Evolutionary conservation across 208 protist species (phyloP), one percentile per base, ranked within the genome.

Genomic region (Crithidia mellificae): DNA sequence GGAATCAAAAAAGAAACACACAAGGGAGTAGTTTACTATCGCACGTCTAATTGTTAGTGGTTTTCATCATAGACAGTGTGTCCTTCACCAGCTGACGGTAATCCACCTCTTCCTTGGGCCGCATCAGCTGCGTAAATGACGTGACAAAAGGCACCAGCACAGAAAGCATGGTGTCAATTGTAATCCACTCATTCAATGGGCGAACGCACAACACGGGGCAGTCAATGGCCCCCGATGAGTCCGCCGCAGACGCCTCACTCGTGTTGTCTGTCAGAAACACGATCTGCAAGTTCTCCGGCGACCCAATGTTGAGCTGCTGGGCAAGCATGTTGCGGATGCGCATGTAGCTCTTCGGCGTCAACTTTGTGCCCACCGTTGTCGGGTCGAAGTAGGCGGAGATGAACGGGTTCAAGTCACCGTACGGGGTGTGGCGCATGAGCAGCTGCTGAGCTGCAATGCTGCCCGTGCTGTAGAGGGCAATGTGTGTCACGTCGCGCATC

Each of bases 391-490:
- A 88, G 12, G 77, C 87, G n/a, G 51, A 32, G 14, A 97, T 71
- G 53, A 82, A 83, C 7, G 83, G 77, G 6, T 81, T 72, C 9
- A 98, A 50, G 51, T 96, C 81, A 8, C 93, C 94, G 34, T 84
- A 38, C 8, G 24, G 30, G 11, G 85, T 85, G 73, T 93, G 25
- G 5, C 53, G 47, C 72, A 97, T 89, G 3, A 97, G 38, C 20
- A 93, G 54, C 63, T 90, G 74, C 75, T 98, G 93, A 8, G 92
- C 77, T 0, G 44, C 64, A 2, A 91, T 64, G 36, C 59, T 77
- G 36, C 90, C 88, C 11, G 66, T 84, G 29, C 87, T 94, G 71
- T 95, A 98, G 11, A 98, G 82, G 32, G 85, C 93, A 5, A 95
- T 79, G 38, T 55, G 49, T 6, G 72, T 68, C 47, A 43, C 25